phyloP scores from a whole-genome alignment of 2,329 filamentous ascomycete species.

The Fonsecaea monophora region DNA sequence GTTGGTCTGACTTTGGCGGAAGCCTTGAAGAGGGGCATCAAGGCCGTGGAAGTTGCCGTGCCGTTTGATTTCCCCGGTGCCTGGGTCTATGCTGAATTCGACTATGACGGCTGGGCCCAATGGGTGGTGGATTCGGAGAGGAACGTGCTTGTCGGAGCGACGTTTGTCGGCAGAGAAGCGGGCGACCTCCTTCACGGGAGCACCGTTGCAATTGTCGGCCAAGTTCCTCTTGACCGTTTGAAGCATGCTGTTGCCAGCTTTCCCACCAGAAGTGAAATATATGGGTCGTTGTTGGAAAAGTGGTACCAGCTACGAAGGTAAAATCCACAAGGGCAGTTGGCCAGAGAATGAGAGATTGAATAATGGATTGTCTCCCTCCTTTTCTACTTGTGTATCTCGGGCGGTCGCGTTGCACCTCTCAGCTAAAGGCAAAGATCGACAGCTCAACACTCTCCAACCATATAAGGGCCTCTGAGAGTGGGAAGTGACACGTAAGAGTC shows the following conservation, averaged over 20 bases:
- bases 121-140: conserved; percentile 27
- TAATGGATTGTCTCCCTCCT: not conserved
- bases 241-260: conserved; percentile 25
- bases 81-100: conserved; percentile 22
- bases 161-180: conserved; percentile 25
- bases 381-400: not conserved
- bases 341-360: not conserved
- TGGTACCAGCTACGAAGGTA: not conserved
- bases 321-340: not conserved
- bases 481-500: too few relatives aligned
- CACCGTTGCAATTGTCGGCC: conserved; percentile 29
- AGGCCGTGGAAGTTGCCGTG: conserved; percentile 11
- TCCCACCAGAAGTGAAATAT: conserved; percentile 23
- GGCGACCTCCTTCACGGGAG: conserved; percentile 28
- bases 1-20: conserved; percentile 23
- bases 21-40: conserved; percentile 21
- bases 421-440: too few relatives aligned
- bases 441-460: too few relatives aligned
- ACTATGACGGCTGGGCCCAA: conserved; percentile 30
- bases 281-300: conserved; percentile 14
- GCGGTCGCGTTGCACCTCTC: too few relatives aligned
- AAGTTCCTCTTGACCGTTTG: conserved; percentile 19
- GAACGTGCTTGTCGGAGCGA: conserved; percentile 28
- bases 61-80: conserved; percentile 19
- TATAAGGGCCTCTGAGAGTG: too few relatives aligned